Percentiles rank a stretch among this genome's conserved stretches.
Conservation (phyloP, 176 grass and related monocot species). For the Avena eriantha region DNA sequence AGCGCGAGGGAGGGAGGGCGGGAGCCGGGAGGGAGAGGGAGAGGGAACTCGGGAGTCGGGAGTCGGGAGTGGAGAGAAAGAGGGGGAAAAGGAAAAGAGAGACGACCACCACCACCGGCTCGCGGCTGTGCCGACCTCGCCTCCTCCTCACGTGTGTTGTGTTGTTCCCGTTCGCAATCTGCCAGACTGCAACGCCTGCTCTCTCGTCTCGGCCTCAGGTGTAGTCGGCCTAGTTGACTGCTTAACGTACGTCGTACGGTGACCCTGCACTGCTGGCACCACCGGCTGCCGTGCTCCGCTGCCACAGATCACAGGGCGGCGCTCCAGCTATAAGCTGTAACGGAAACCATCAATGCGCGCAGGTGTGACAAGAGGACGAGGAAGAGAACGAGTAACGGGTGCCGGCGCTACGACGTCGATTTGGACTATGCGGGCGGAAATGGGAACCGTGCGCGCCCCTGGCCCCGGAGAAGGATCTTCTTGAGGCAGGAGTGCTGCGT, state of each 20-base stretch:
- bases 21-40: background rate
- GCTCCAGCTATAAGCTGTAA: background rate
- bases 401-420: background rate
- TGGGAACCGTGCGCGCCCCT: too few species aligned
- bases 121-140: background rate
- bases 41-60: too few species aligned
- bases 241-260: background rate
- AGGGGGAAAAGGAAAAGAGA: background rate
- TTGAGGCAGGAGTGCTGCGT: too few species aligned
- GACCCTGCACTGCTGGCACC: background rate
- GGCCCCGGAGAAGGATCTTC: too few species aligned
- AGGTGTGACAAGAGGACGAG: background rate
- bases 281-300: background rate
- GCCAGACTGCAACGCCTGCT: background rate
- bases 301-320: background rate
- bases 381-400: background rate
- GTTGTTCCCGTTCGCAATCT: background rate
- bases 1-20: background rate
- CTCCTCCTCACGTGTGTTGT: background rate
- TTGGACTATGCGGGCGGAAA: background rate
- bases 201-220: background rate
- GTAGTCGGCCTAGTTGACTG: background rate
- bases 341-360: background rate
- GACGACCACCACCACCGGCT: conserved; percentile 1
- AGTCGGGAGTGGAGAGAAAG: background rate